A percentile compares a stretch with the other conserved stretches of the same genome.
Evolutionary conservation across 2,329 filamentous ascomycete genomes (phyloP).

Genomic region (Fusarium lateritium): DNA sequence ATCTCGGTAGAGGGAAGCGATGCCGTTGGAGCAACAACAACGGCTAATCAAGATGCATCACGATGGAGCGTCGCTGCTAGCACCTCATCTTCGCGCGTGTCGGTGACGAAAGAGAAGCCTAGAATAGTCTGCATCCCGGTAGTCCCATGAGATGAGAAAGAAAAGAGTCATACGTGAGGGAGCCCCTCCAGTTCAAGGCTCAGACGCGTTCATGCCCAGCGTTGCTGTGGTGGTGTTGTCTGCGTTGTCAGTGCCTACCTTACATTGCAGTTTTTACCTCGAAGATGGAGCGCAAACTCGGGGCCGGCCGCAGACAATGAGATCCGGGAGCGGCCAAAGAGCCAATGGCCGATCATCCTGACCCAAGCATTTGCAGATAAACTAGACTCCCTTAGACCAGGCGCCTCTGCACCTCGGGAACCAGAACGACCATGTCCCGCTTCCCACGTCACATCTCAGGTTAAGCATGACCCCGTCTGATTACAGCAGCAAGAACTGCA

Average conservation of each 20-base stretch:
- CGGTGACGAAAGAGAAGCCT: constrained; percentile 43
- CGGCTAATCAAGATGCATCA: constrained; percentile 31
- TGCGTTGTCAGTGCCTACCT: constrained; percentile 37
- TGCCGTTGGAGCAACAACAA: constrained; percentile 38
- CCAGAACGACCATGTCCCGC: constrained; percentile 39
- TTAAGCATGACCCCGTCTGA: constrained; percentile 25
- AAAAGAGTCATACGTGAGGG: constrained; percentile 43
- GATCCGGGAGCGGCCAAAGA: constrained; percentile 8
- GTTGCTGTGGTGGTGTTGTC: constrained; percentile 43
- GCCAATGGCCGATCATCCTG: constrained; percentile 27
- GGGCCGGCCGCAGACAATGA: constrained; percentile 37
- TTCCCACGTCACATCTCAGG: constrained; percentile 42
- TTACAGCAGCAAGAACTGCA: constrained; percentile 4
- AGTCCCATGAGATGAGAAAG: constrained; percentile 22
- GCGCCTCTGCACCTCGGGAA: constrained; percentile 45
- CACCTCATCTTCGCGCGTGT: constrained; percentile 36
- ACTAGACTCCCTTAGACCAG: not conserved
- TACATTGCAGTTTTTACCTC: not conserved
- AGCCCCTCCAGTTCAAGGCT: constrained; percentile 47
- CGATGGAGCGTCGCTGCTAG: constrained; percentile 39
- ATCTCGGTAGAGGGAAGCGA: constrained; percentile 20
- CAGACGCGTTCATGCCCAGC: constrained; percentile 49
- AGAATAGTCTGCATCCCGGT: constrained; percentile 25
- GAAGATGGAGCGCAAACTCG: constrained; percentile 22
- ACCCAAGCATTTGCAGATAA: constrained; percentile 20